phyloP scores from a whole-genome alignment of 305 asterid genomes.

The Fraxinus paxiana region DNA sequence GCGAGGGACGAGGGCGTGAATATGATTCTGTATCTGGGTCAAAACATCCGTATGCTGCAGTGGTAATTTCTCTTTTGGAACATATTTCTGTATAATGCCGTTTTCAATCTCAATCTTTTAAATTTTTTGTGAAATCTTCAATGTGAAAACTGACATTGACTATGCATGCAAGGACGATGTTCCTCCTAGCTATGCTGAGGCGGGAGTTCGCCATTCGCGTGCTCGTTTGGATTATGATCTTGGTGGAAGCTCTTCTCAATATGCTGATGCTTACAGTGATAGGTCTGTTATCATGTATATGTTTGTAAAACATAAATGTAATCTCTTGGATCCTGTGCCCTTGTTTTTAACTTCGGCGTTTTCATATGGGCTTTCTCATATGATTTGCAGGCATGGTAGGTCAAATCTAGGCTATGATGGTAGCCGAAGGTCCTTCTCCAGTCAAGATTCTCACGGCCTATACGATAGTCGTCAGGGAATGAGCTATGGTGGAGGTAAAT shows the following conservation, averaged over 20 bases:
- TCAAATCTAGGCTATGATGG: conserved; percentile 74
- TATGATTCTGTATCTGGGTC: conserved; percentile 75
- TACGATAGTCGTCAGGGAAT: conserved; percentile 77
- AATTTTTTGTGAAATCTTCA: not conserved
- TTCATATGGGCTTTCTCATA: not conserved
- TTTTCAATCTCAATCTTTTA: not conserved
- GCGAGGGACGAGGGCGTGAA: conserved; percentile 68
- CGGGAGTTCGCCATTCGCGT: conserved; percentile 84
- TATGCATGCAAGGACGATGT: conserved; percentile 62
- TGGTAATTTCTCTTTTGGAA: conserved; percentile 40
- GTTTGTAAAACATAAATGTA: not conserved
- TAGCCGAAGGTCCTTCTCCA: conserved; percentile 61
- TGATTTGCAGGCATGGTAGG: conserved; percentile 60
- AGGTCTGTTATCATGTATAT: conserved; percentile 39
- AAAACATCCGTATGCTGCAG: conserved; percentile 74
- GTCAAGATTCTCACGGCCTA: conserved; percentile 78
- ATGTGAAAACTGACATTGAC: conserved; percentile 13
- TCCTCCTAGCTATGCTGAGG: conserved; percentile 74
- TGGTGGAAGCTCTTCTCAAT: conserved; percentile 68
- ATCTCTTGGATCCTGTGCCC: not conserved
- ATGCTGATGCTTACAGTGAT: conserved; percentile 73
- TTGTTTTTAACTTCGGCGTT: not conserved
- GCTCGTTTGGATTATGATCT: conserved; percentile 82
- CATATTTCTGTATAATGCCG: conserved; percentile 8
- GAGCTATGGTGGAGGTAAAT: conserved; percentile 76